Conservation (phyloP, 1,284 basidiomycete species). For the Ustilago lituana region DNA sequence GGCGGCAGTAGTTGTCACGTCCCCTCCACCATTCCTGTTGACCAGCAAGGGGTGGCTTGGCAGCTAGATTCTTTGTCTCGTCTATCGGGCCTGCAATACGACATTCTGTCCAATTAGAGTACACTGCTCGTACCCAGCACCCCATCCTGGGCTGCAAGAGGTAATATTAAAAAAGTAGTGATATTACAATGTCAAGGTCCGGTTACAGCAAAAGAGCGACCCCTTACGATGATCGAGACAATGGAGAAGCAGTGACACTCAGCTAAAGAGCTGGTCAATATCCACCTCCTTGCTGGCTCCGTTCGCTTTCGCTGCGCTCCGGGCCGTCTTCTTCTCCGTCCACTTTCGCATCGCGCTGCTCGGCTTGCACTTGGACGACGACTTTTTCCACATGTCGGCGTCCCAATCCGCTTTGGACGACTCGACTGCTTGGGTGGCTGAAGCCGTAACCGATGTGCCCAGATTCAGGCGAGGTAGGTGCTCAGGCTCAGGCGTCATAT, state of each 20-base stretch:
- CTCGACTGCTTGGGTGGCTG: background rate
- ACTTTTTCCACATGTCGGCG: slow-evolving; percentile 28
- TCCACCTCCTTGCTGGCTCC: slow-evolving; percentile 17
- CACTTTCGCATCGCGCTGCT: slow-evolving; percentile 22
- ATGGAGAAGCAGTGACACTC: background rate
- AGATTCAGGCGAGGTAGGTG: slow-evolving; percentile 16
- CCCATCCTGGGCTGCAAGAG: too few relatives aligned
- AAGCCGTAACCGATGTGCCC: slow-evolving; percentile 7
- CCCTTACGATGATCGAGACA: slow-evolving; percentile 5
- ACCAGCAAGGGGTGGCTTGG: too few relatives aligned
- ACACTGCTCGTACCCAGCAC: too few relatives aligned
- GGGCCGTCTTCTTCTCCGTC: slow-evolving; percentile 17
- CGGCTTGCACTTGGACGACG: slow-evolving; percentile 12
- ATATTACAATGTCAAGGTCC: too few relatives aligned
- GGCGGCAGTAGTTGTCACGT: too few relatives aligned
- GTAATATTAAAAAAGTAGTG: too few relatives aligned
- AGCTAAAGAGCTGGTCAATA: slow-evolving; percentile 31
- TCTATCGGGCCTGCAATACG: too few relatives aligned
- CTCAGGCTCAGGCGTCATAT: slow-evolving; percentile 4
- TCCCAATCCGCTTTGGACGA: slow-evolving; percentile 16
- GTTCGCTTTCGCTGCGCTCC: background rate
- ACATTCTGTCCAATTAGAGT: too few relatives aligned
- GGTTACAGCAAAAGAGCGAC: too few relatives aligned
- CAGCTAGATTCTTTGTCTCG: too few relatives aligned
- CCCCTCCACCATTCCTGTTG: too few relatives aligned